Evolutionary conservation across 768 basidiomycete species (phyloP).

Genomic region (Pleurotus pulmonarius): DNA sequence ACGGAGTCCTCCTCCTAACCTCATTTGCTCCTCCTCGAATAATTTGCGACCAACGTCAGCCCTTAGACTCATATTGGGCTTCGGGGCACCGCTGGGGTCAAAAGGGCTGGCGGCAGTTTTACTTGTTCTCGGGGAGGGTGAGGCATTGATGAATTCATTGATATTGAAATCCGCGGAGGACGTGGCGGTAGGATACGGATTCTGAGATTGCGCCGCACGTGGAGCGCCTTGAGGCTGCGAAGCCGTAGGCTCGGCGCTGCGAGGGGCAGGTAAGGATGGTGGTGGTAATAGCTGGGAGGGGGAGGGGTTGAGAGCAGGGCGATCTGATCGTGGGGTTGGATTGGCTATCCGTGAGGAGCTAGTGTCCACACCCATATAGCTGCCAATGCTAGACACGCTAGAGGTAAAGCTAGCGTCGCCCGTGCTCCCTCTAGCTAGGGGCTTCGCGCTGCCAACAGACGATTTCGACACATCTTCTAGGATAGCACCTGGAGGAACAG

Average conservation of each 20-base stretch:
- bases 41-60: conserved; percentile 64
- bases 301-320: not conserved
- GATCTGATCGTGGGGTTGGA: conserved; percentile 4
- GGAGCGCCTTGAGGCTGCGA: not conserved
- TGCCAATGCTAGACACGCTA: conserved; percentile 37
- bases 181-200: conserved; percentile 32
- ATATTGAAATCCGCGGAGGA: conserved; percentile 53
- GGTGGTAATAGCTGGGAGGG: conserved; percentile 28
- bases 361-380: conserved; percentile 19
- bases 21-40: conserved; percentile 68
- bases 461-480: not conserved
- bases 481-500: conserved; percentile 3
- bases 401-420: conserved; percentile 41
- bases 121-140: conserved; percentile 53
- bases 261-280: conserved; percentile 21
- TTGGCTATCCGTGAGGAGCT: not conserved
- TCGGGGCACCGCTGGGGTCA: conserved; percentile 19
- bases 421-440: conserved; percentile 19
- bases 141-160: conserved; percentile 70
- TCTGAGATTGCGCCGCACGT: conserved; percentile 12
- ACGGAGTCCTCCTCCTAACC: conserved; percentile 17
- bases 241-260: conserved; percentile 8
- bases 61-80: conserved; percentile 46
- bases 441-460: not conserved
- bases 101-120: conserved; percentile 20